A percentile compares a stretch with the other conserved stretches of the same genome.
phyloP scores from a whole-genome alignment of 352 stramenopile genomes.

The Globisporangium rhizosaccharum region DNA sequence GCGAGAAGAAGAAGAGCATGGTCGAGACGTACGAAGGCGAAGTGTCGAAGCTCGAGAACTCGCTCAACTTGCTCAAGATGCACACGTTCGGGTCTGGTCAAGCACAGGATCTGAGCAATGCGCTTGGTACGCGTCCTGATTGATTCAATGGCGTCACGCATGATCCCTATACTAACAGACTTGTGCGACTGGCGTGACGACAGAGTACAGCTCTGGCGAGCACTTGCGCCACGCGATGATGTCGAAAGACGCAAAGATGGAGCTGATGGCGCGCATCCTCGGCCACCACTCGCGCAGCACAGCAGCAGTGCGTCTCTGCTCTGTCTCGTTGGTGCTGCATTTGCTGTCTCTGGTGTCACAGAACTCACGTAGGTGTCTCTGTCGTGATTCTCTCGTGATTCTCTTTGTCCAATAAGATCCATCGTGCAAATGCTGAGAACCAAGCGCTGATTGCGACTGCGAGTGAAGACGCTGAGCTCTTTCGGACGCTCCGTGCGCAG shows the following conservation, averaged over 20 bases:
- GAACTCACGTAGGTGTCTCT: too few relatives aligned
- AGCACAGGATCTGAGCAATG: slow-evolving; percentile 55
- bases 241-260: slow-evolving; percentile 83
- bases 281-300: slow-evolving; percentile 74
- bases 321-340: background rate
- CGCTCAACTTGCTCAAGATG: slow-evolving; percentile 67
- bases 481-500: slow-evolving; percentile 40
- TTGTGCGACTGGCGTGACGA: background rate
- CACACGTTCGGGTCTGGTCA: slow-evolving; percentile 74
- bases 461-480: slow-evolving; percentile 58
- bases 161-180: background rate
- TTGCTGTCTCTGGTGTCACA: background rate
- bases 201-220: slow-evolving; percentile 75
- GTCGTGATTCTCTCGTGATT: background rate
- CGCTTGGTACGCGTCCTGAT: slow-evolving; percentile 41
- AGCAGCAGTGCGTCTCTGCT: slow-evolving; percentile 32
- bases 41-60: slow-evolving; percentile 86
- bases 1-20: slow-evolving; percentile 87
- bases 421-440: slow-evolving; percentile 77
- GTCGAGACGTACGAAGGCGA: slow-evolving; percentile 84
- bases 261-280: slow-evolving; percentile 73
- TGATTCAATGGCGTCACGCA: background rate
- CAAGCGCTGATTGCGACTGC: slow-evolving; percentile 65
- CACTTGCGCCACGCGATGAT: slow-evolving; percentile 76
- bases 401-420: slow-evolving; percentile 32